phyloP scores from a whole-genome alignment of 331 rosid species.

The Quercus tomentella region DNA sequence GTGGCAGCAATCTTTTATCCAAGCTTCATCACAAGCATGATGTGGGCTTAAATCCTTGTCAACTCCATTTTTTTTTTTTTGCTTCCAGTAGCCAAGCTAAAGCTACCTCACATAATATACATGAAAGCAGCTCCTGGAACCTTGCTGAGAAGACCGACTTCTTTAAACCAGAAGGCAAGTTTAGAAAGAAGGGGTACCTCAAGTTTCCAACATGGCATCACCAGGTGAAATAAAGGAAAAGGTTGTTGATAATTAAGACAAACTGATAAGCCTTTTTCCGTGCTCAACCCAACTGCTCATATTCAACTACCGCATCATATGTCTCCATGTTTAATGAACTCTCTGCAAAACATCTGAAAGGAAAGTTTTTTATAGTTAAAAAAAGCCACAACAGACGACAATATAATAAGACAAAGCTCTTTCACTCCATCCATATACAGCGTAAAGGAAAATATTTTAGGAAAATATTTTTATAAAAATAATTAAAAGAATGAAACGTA shows the following conservation, averaged over 20 bases:
- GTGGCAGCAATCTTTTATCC: not conserved
- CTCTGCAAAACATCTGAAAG: constrained; percentile 49
- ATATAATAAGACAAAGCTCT: not conserved
- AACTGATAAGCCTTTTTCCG: not conserved
- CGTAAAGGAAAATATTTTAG: not conserved
- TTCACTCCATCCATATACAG: not conserved
- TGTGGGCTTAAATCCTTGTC: not conserved
- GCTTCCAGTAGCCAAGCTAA: not conserved
- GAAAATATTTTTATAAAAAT: too few relatives aligned
- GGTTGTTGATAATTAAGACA: not conserved
- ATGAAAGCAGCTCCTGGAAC: not conserved
- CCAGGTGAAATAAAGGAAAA: not conserved
- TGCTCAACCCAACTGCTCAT: constrained; percentile 15
- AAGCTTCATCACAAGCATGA: not conserved
- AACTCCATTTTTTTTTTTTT: not conserved
- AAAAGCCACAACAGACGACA: not conserved
- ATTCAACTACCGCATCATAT: constrained; percentile 49
- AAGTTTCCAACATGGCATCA: not conserved
- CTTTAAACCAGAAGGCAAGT: not conserved
- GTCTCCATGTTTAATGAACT: constrained; percentile 49
- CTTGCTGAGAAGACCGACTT: not conserved
- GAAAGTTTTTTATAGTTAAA: not conserved
- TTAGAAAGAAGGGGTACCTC: not conserved
- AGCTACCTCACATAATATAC: not conserved
- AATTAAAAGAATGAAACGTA: not conserved